Conservation (phyloP, 495 filamentous ascomycete species). For the Rostrohypoxylon terebratum region DNA sequence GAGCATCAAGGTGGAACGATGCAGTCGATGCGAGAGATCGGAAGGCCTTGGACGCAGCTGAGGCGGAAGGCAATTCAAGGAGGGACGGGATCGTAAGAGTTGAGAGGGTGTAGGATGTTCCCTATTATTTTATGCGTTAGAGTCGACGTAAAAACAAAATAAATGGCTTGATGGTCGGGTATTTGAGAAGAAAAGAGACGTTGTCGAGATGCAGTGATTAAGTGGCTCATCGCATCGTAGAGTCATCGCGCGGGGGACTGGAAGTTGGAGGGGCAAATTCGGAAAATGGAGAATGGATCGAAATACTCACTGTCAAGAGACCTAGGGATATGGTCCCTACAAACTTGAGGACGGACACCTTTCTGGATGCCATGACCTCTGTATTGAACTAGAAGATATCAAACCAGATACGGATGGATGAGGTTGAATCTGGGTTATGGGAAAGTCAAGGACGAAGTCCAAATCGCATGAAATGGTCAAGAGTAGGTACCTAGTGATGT, state of each 20-base stretch:
- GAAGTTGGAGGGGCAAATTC: slow-evolving; percentile 38
- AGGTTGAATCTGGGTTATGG: slow-evolving; percentile 10
- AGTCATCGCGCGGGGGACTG: slow-evolving; percentile 27
- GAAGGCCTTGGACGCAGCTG: slow-evolving; percentile 72
- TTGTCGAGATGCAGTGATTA: slow-evolving; percentile 7
- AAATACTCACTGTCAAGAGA: slow-evolving; percentile 78
- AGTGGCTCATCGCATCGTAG: slow-evolving; percentile 27
- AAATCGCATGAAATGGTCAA: slow-evolving; percentile 20
- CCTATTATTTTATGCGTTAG: slow-evolving; percentile 61
- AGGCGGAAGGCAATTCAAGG: slow-evolving; percentile 77
- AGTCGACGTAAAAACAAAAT: not conserved
- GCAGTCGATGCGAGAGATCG: slow-evolving; percentile 69
- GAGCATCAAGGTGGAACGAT: slow-evolving; percentile 67
- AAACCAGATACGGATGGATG: slow-evolving; percentile 12
- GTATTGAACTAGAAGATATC: slow-evolving; percentile 4
- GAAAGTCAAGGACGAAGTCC: slow-evolving; percentile 11
- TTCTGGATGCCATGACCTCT: slow-evolving; percentile 72
- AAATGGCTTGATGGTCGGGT: not conserved
- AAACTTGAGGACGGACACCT: slow-evolving; percentile 84
- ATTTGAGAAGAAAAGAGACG: not conserved
- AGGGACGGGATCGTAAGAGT: slow-evolving; percentile 80
- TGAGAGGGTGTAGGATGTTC: slow-evolving; percentile 82
- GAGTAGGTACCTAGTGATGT: no score
- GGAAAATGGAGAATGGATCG: slow-evolving; percentile 17
- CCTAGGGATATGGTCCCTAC: slow-evolving; percentile 89